Base-by-base conservation (phyloP, 805 yeast genomes). In the Yarrowia osloensis region DNA sequence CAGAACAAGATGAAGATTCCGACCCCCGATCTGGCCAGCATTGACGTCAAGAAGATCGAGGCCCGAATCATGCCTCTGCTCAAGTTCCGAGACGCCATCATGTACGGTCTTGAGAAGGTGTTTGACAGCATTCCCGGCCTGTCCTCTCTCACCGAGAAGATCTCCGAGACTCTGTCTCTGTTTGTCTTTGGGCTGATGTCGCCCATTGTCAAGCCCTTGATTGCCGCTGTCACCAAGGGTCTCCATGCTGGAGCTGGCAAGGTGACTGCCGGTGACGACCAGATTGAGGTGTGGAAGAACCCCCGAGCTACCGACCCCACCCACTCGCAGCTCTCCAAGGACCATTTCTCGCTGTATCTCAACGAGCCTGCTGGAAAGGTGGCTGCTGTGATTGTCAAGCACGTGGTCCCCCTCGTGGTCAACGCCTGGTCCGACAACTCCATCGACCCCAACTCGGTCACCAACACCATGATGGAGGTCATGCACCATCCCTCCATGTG, bases 281-380 rank as follows among this genome's bases (percentile, higher is more conserved):
- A 71, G 67, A 70, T 68, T 29, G 69, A 69, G 65, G 73, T 71
- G 33, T 71, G 73, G 73, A 68, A 70, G 33, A 65, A 70, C 61
- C 69, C 73, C 19, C 59, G 46, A 17, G 65, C 67, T n/a, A n/a
- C 50, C 26, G 65, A 71, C 22, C 73, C 73, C 15, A 71, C 73
- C 12, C 73, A 71, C 52, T 65, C 70, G n/a, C 70, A 68, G 59
- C 67, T 71, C 19, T 71, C 73, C 33, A 71, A 71, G 67, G 73
- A 71, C 49, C 73, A 71, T 46, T 71, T 71, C 40, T 71, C 73
- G 9, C 26, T 70, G 17, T 70, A 69, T 19, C 66, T 71, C 7
- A 71, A 71, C 55, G 72, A 70, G 46, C 71, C 71, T 29, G 73
- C 73, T 24, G 73, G 73, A 11, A 39, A 40, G 26, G 67, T 71